Conservation (phyloP, 495 filamentous ascomycete genomes). For the Margaritispora aquatica region DNA sequence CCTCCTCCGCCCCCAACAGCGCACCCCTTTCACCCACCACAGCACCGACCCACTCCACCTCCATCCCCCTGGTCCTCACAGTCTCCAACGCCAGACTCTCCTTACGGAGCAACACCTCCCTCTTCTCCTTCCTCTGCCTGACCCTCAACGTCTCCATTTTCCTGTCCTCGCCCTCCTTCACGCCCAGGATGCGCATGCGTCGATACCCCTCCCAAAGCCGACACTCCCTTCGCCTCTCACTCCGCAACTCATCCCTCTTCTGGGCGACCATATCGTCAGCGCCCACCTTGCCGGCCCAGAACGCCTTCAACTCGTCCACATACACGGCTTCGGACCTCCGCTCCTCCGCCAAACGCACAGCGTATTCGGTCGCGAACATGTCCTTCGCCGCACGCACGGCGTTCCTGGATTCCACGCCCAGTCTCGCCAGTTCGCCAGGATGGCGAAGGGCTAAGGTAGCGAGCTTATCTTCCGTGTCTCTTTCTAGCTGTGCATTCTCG, state of each 20-base stretch:
- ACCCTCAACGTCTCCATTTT: conserved; percentile 14
- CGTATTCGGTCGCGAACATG: conserved; percentile 1
- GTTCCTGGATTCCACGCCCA: conserved; percentile 3
- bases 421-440: conserved; percentile 1
- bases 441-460: conserved; percentile 8
- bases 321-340: conserved; percentile 16
- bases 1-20: conserved; percentile 15
- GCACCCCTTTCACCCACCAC: conserved; percentile 10
- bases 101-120: conserved; percentile 5
- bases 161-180: conserved; percentile 10
- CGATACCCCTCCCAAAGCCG: conserved; percentile 16
- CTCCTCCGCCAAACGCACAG: conserved; percentile 15
- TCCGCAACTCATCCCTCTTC: conserved; percentile 17
- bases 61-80: conserved; percentile 9
- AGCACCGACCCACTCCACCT: conserved; percentile 16
- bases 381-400: no score
- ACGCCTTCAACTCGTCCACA: conserved; percentile 7
- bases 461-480: conserved; percentile 4
- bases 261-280: conserved; percentile 11
- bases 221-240: conserved; percentile 16
- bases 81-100: conserved; percentile 11
- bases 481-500: conserved; percentile 8
- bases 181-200: conserved; percentile 2
- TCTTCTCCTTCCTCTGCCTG: conserved; percentile 11
- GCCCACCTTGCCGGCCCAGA: conserved; percentile 10